A percentile compares a stretch with the other conserved stretches of the same genome.
These are phyloP conservation scores for Thielaviopsis ethacetica DNA, from an alignment of 2,329 filamentous ascomycete genomes.

Conservation along the genomic window DNA sequence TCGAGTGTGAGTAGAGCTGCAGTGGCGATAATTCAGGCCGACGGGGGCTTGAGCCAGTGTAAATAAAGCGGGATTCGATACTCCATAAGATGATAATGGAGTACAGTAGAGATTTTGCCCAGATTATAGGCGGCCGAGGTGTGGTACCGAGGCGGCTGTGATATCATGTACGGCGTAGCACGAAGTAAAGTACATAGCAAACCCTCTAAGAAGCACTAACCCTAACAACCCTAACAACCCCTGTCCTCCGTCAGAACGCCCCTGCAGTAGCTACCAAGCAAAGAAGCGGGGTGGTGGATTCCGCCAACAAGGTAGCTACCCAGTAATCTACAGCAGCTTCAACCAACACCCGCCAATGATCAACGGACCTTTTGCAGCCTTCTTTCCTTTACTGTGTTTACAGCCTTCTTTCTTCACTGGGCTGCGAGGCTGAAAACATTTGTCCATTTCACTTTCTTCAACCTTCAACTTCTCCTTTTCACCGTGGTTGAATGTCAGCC, in stretches of 20 bases:
- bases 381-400: neutral
- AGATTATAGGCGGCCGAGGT: too few species aligned
- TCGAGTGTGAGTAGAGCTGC: neutral
- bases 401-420: neutral
- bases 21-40: too few species aligned
- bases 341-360: neutral
- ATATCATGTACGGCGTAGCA: too few species aligned
- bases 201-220: too few species aligned
- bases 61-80: too few species aligned
- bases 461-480: neutral
- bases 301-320: neutral
- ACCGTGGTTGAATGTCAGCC: too few species aligned
- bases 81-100: too few species aligned
- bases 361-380: neutral
- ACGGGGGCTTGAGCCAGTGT: too few species aligned
- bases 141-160: too few species aligned
- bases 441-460: neutral
- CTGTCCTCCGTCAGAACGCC: neutral
- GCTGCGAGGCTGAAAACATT: neutral
- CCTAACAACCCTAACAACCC: neutral
- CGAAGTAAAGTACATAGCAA: too few species aligned
- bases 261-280: neutral
- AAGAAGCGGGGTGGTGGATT: neutral
- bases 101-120: too few species aligned
- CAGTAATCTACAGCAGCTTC: neutral